A percentile compares a stretch with the other conserved stretches of the same genome.
Conservation (phyloP, 805 yeast genomes). For the Barnettozyma pratensis region DNA sequence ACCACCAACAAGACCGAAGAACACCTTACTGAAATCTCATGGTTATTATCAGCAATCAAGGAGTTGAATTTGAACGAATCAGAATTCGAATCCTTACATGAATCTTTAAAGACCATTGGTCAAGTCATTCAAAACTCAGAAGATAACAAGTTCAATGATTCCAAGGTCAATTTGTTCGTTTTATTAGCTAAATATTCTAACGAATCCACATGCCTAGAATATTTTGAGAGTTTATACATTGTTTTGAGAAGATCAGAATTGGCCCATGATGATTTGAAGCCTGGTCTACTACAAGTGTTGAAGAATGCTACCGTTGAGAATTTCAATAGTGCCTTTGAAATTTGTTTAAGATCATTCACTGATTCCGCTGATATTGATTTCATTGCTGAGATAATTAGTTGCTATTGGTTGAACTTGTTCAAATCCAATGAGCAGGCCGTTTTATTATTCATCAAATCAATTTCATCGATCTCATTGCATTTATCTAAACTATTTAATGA, state of each 20-base stretch:
- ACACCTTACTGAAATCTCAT: slow-evolving; percentile 12
- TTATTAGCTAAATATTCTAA: slow-evolving; percentile 22
- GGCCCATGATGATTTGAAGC: slow-evolving; percentile 8
- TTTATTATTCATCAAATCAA: slow-evolving; percentile 10
- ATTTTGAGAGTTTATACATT: slow-evolving; percentile 31
- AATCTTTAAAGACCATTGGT: slow-evolving; percentile 11
- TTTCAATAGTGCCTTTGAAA: slow-evolving; percentile 16
- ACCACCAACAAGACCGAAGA: neutral
- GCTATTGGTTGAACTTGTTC: slow-evolving; percentile 9
- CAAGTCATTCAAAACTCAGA: slow-evolving; percentile 7
- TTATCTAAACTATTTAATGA: neutral
- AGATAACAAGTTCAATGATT: slow-evolving; percentile 2
- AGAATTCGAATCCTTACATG: slow-evolving; percentile 9
- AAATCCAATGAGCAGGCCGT: slow-evolving; percentile 9
- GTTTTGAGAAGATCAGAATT: slow-evolving; percentile 26
- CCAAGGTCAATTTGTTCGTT: slow-evolving; percentile 26
- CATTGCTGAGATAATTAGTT: slow-evolving; percentile 21
- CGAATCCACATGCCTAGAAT: slow-evolving; percentile 17
- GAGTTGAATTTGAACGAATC: slow-evolving; percentile 10
- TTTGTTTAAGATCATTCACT: slow-evolving; percentile 16
- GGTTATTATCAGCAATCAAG: slow-evolving; percentile 31
- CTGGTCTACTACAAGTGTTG: slow-evolving; percentile 21
- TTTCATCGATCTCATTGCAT: slow-evolving; percentile 11
- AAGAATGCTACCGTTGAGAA: slow-evolving; percentile 1
- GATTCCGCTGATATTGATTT: slow-evolving; percentile 11